Evolutionary conservation across 441 rosid species (phyloP), one percentile per base, ranked within the genome.

Genomic region (Brassica hybrid): DNA sequence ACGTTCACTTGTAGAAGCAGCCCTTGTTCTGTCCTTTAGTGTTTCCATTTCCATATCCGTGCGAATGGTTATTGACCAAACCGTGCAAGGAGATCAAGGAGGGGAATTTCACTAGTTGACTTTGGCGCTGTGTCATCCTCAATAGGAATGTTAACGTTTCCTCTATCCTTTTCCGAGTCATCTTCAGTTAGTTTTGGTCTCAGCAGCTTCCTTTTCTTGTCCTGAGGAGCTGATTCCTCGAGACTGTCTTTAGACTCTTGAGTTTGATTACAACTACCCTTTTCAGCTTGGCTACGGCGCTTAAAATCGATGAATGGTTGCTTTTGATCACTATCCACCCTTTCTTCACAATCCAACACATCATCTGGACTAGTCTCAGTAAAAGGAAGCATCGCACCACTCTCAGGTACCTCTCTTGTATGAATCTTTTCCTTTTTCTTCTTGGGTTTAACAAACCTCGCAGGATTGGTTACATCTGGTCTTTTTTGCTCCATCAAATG

Each of bases 131-230:
- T 63, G 12, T 23, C 9, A 34, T n/a, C 71, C 14, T 65, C 45
- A 4, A 1, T 2, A 48, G 57, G 45, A 45, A 5, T 52, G 10
- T 34, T 68, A 14, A 17, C 50, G 73, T 62, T 68, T 41, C 13
- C 70, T 67, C 36, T 57, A 13, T 74, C 70, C 17, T 65, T 75
- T 72, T 76, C 65, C 19, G 75, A 72, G 76, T 63, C 71, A 27
- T 66, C 78, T 76, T 57, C 75, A 23, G 38, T 30, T 70, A 91
- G 87, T 38, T 84, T 78, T 59, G 91, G 92, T 80, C 94, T 83
- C 72, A 83, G 52, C 74, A 91, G 59, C 88, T 81, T 91, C 82
- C 91, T 86, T 83, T 76, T 86, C 81, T 85, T 88, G 27, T n/a
- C 38, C 58, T 45, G 85, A 41, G 75, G 68, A 21, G 57, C 75